Evolutionary conservation across 2,329 filamentous ascomycete species (phyloP).

Genomic region (Sporothrix brasiliensis): DNA sequence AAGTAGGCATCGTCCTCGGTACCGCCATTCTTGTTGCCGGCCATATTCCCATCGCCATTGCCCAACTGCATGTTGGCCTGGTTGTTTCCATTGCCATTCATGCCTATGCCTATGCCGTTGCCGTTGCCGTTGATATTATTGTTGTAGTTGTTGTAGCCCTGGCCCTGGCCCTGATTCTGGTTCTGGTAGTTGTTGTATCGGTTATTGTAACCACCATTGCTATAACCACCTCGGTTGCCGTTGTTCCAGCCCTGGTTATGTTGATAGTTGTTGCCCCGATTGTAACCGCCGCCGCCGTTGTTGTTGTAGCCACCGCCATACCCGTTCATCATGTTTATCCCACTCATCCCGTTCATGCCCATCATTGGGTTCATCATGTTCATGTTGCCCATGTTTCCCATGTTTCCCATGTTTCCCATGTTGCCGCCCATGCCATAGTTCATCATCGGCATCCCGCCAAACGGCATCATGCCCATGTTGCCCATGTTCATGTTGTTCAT

Average conservation of each 20-base stretch:
- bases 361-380: conserved; percentile 44
- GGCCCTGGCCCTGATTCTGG: not conserved
- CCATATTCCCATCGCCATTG: not conserved
- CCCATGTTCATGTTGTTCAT: conserved; percentile 34
- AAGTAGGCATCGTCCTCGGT: conserved; percentile 92
- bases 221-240: conserved; percentile 31
- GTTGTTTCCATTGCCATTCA: conserved; percentile 28
- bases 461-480: conserved; percentile 35
- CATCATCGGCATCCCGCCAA: conserved; percentile 44
- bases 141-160: conserved; percentile 10
- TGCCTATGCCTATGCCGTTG: not conserved
- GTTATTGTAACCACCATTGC: conserved; percentile 23
- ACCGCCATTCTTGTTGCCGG: conserved; percentile 43
- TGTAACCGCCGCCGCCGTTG: conserved; percentile 24
- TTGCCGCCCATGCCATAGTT: conserved; percentile 48
- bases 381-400: conserved; percentile 48
- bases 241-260: conserved; percentile 32
- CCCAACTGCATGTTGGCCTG: conserved; percentile 38
- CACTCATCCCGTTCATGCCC: conserved; percentile 52
- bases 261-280: conserved; percentile 12
- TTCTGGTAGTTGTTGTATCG: conserved; percentile 30
- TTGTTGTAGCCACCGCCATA: conserved; percentile 13
- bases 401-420: conserved; percentile 43
- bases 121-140: not conserved
- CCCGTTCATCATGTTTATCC: conserved; percentile 37